Evolutionary conservation across 768 basidiomycete species (phyloP).

Genomic region (Cubamyces lactineus): DNA sequence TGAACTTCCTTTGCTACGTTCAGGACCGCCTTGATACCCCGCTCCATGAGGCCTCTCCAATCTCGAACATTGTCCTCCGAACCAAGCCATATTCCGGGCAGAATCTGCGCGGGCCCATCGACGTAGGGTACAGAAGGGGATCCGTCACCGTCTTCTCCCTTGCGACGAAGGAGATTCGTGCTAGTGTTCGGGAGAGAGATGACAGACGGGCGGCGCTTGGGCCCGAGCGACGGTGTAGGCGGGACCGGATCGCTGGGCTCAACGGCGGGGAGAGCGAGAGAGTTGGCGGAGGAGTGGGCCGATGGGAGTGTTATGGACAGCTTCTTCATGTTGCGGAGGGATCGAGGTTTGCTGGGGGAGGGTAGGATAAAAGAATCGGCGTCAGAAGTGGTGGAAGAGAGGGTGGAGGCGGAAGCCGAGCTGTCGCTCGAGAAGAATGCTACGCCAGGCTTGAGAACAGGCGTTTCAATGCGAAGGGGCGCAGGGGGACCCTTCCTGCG

Average conservation of each 20-base stretch:
- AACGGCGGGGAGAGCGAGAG: constrained; percentile 45
- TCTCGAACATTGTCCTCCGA: constrained; percentile 91
- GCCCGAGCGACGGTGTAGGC: constrained; percentile 34
- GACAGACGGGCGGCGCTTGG: constrained; percentile 67
- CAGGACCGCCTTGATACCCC: constrained; percentile 78
- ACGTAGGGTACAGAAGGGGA: constrained; percentile 70
- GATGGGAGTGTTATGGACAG: constrained; percentile 71
- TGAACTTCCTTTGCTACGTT: constrained; percentile 93
- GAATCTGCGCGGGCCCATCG: constrained; percentile 80
- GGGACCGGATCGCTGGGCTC: constrained; percentile 37
- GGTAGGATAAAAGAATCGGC: constrained; percentile 51
- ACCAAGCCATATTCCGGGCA: constrained; percentile 88
- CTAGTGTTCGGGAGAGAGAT: constrained; percentile 66
- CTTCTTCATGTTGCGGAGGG: constrained; percentile 74
- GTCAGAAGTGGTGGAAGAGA: constrained; percentile 57
- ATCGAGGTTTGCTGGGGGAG: constrained; percentile 45
- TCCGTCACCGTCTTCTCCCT: constrained; percentile 56
- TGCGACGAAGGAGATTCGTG: constrained; percentile 62
- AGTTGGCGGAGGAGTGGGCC: constrained; percentile 58
- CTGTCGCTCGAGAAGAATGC: constrained; percentile 49
- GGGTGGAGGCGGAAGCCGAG: constrained; percentile 49
- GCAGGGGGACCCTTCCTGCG: constrained; percentile 57
- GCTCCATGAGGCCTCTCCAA: constrained; percentile 68
- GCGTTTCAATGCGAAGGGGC: constrained; percentile 61
- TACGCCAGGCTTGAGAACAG: constrained; percentile 51